phyloP scores from a whole-genome alignment of 108 stramenopile species.

The Stephanodiscus triporus region DNA sequence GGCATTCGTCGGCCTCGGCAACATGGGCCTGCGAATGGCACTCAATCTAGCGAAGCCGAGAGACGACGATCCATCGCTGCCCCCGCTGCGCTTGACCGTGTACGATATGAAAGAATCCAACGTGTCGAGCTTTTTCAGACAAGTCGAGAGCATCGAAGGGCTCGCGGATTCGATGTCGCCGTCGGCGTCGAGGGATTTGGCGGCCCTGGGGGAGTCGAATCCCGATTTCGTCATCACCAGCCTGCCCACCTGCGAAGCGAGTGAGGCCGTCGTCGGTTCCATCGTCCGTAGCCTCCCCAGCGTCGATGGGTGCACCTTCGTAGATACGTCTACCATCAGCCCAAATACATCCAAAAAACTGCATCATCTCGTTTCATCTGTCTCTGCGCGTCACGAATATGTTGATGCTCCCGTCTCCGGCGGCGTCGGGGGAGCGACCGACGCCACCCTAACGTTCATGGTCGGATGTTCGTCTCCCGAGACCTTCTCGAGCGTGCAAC shows the following conservation, averaged over 20 bases:
- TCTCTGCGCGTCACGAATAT: conserved; percentile 37
- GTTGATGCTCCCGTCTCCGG: conserved; percentile 95
- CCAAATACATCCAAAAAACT: conserved; percentile 30
- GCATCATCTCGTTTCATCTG: conserved; percentile 31
- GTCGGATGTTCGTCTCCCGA: conserved; percentile 67
- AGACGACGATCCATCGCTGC: neutral
- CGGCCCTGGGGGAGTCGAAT: conserved; percentile 30
- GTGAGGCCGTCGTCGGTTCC: conserved; percentile 30
- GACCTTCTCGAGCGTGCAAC: conserved; percentile 51
- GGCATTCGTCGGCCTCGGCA: conserved; percentile 92
- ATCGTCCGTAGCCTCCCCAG: conserved; percentile 21
- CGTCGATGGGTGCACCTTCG: conserved; percentile 25
- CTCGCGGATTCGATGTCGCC: neutral
- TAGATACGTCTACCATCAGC: conserved; percentile 45
- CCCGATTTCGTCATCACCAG: conserved; percentile 41
- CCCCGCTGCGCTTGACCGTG: conserved; percentile 28
- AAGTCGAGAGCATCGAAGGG: conserved; percentile 13
- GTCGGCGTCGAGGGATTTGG: conserved; percentile 25
- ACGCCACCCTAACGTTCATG: conserved; percentile 94
- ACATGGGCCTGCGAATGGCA: conserved; percentile 93
- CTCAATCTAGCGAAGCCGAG: conserved; percentile 57
- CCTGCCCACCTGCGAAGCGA: conserved; percentile 41
- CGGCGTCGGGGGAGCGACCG: conserved; percentile 88
- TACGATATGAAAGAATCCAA: conserved; percentile 33
- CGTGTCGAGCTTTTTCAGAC: conserved; percentile 23